Percentiles rank a stretch among this genome's conserved stretches.
Conservation (phyloP, 164 flowering plant genomes). For the Tinospora cordifolia region DNA sequence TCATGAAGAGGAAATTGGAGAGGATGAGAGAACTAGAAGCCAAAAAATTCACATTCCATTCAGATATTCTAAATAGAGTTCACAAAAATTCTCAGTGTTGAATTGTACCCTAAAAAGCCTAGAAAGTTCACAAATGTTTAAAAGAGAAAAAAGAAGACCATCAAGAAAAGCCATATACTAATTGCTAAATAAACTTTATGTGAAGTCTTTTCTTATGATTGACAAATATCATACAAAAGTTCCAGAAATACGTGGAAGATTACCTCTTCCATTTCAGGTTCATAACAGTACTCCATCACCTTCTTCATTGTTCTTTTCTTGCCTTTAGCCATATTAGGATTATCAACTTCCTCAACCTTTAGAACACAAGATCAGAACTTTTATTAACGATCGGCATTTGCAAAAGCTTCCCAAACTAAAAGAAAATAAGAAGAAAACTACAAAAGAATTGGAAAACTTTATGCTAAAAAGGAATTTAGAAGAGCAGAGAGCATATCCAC, state of each 20-base stretch:
- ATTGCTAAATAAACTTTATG: no score
- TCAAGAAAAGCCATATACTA: neutral
- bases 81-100: no score
- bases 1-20: no score
- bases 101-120: no score
- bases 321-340: conserved; percentile 44
- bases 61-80: no score
- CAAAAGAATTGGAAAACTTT: neutral
- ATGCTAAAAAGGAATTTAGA: neutral
- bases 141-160: neutral
- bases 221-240: neutral
- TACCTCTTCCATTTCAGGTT: conserved; percentile 99
- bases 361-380: conserved; percentile 1
- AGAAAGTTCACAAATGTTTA: neutral
- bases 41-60: no score
- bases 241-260: conserved; percentile 9
- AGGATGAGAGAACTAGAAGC: no score
- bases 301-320: conserved; percentile 53
- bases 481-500: neutral
- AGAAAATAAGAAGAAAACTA: neutral
- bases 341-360: conserved; percentile 69
- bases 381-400: neutral
- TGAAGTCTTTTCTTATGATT: no score
- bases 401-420: neutral
- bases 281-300: conserved; percentile 96